Conservation (phyloP, 1,284 basidiomycete species). For the Cutaneotrichosporon arboriforme region DNA sequence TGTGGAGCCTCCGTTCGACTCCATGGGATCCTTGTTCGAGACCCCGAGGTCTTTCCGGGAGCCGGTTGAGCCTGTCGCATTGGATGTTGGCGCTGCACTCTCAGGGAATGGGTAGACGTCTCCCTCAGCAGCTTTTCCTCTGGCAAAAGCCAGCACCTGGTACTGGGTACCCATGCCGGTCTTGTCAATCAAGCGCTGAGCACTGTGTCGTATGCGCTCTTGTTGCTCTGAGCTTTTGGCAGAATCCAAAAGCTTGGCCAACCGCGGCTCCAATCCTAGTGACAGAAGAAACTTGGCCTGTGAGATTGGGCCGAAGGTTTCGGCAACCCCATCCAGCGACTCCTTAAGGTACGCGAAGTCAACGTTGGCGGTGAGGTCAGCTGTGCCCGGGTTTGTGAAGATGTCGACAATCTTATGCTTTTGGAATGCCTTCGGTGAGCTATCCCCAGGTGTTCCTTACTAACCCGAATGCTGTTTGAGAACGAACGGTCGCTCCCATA, state of each 20-base stretch:
- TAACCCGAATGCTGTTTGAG: conserved; percentile 68
- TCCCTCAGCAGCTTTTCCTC: conserved; percentile 17
- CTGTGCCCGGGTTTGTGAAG: conserved; percentile 76
- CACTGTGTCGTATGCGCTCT: conserved; percentile 49
- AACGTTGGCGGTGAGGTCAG: conserved; percentile 91
- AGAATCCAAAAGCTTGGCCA: conserved; percentile 56
- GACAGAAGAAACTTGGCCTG: conserved; percentile 66
- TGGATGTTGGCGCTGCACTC: neutral
- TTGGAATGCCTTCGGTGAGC: conserved; percentile 67
- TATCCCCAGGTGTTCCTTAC: too few species aligned
- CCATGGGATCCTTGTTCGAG: too few species aligned
- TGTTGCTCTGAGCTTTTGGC: conserved; percentile 50
- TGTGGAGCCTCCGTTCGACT: too few species aligned
- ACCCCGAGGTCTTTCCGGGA: neutral
- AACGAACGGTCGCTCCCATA: conserved; percentile 75
- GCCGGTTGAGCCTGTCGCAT: too few species aligned
- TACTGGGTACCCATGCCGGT: conserved; percentile 57
- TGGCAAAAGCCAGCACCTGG: conserved; percentile 52
- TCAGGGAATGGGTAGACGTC: conserved; percentile 47
- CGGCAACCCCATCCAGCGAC: conserved; percentile 58
- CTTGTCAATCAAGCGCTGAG: conserved; percentile 53
- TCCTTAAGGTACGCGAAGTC: conserved; percentile 86
- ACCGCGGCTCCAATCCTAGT: conserved; percentile 63
- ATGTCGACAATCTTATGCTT: conserved; percentile 79
- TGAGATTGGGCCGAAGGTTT: conserved; percentile 59